Base-by-base conservation (phyloP, 2,329 filamentous ascomycete genomes). In the Fusarium sp. region DNA sequence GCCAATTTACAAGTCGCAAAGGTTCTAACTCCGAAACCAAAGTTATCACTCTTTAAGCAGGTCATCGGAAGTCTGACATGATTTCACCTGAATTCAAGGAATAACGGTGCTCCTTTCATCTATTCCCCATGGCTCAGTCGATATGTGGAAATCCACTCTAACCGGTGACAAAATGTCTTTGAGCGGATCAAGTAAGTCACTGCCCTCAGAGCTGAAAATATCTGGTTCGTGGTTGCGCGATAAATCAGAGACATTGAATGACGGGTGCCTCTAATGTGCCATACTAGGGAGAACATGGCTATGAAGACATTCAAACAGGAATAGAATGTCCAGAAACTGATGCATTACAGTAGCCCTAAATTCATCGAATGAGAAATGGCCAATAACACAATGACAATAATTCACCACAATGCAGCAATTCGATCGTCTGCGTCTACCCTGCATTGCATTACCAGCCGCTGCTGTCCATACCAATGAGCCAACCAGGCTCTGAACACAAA, bases 381-480 rank as follows among this genome's bases (percentile, higher is more conserved):
- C 57, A 57, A 57, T 28, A 44, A 54, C 13, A n/a, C 16, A 12
- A 7, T 31, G 18, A 18, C 29, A 46, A 16, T 15, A 29, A 16
- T 24, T 24, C 13, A 24, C 38, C 37, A 39, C 38, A 23, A 43
- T 26, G 39, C 18, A 37, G 16, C 21, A 37, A 8, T 26, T 43
- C 10, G 7, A 49, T 38, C 16, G 11, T 33, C 28, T 47, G 5
- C n/a, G 12, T n/a, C 33, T 59, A 65, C 64, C 65, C 53, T 68
- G 43, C 37, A 24, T 20, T 28, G 16, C 16, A 41, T 49, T 37
- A 43, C 37, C 33, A 68, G 41, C 57, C 41, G 24, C 33, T 43
- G n/a, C 39, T 37, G 44, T 41, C 41, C 52, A 53, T 53, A 9
- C 38, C 38, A 39, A 35, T 44, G 31, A 41, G 28, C 46, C 33